phyloP scores from a whole-genome alignment of 1,284 basidiomycete species.

The Schizophyllum commune region DNA sequence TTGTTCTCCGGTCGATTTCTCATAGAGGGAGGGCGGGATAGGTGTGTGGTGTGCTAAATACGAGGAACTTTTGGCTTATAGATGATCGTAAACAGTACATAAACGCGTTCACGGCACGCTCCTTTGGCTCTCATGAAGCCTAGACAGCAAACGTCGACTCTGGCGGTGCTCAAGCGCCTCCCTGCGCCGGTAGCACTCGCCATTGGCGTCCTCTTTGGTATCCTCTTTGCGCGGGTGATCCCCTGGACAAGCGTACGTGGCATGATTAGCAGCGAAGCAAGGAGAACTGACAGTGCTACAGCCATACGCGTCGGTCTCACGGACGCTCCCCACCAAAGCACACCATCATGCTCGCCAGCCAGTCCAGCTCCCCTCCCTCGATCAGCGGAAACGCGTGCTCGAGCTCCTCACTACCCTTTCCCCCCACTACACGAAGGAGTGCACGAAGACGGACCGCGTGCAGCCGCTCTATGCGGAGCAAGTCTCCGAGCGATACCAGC shows the following conservation, averaged over 20 bases:
- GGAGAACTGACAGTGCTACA: neutral
- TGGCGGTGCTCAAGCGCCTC: conserved; percentile 23
- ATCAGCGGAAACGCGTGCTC: conserved; percentile 79
- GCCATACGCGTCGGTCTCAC: neutral
- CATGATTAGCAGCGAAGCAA: neutral
- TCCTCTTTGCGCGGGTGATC: conserved; percentile 50
- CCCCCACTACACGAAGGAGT: conserved; percentile 86
- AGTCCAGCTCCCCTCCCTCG: conserved; percentile 61
- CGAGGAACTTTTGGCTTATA: too few relatives aligned
- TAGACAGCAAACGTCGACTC: neutral
- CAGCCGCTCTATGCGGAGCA: conserved; percentile 83
- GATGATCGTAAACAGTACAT: neutral
- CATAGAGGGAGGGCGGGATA: neutral
- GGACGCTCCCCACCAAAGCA: conserved; percentile 27
- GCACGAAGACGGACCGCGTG: conserved; percentile 57
- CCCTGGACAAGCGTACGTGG: conserved; percentile 35
- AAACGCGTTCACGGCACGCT: neutral
- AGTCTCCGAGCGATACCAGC: conserved; percentile 74
- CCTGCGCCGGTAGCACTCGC: conserved; percentile 49
- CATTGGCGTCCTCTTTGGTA: conserved; percentile 60
- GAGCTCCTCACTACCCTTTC: conserved; percentile 81
- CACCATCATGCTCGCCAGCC: conserved; percentile 50
- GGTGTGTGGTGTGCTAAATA: too few relatives aligned
- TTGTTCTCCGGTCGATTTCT: too few relatives aligned
- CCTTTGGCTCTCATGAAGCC: neutral